These are phyloP conservation scores for Monilinia laxa DNA, from an alignment of 2,329 filamentous ascomycete species.

Conservation along the genomic window DNA sequence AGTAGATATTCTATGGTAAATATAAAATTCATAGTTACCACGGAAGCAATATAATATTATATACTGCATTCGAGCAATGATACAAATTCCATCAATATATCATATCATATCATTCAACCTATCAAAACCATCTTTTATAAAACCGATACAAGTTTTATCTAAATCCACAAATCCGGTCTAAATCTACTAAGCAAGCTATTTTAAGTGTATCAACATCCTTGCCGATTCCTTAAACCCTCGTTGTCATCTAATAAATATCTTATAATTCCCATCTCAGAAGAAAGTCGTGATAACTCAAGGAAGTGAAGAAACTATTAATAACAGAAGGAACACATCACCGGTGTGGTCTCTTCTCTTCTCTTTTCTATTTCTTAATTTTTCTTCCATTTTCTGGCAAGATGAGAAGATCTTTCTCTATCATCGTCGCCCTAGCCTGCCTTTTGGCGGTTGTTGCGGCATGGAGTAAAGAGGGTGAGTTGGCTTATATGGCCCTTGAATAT, in stretches of 20 bases:
- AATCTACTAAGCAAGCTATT: not conserved
- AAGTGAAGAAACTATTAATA: not conserved
- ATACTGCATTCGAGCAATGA: no score
- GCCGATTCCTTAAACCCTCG: conserved; percentile 3
- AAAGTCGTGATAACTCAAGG: no score
- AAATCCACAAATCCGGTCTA: no score
- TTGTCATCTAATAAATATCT: conserved; percentile 13
- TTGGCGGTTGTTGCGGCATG: conserved; percentile 40
- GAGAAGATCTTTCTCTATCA: conserved; percentile 37
- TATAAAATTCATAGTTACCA: no score
- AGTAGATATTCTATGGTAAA: no score
- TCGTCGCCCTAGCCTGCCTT: conserved; percentile 38
- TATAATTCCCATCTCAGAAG: not conserved
- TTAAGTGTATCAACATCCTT: conserved; percentile 1
- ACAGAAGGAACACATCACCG: not conserved
- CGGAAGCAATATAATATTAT: no score
- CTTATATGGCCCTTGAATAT: conserved; percentile 1
- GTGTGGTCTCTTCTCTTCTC: conserved; percentile 6
- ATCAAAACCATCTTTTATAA: no score
- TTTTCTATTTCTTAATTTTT: conserved; percentile 29
- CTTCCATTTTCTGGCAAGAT: conserved; percentile 34
- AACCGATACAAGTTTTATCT: no score
- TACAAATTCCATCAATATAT: no score
- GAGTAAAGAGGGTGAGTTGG: conserved; percentile 42
- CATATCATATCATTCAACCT: no score